Evolutionary conservation across 2,329 filamentous ascomycete species (phyloP).

Genomic region (Tolypocladium pustulatum): DNA sequence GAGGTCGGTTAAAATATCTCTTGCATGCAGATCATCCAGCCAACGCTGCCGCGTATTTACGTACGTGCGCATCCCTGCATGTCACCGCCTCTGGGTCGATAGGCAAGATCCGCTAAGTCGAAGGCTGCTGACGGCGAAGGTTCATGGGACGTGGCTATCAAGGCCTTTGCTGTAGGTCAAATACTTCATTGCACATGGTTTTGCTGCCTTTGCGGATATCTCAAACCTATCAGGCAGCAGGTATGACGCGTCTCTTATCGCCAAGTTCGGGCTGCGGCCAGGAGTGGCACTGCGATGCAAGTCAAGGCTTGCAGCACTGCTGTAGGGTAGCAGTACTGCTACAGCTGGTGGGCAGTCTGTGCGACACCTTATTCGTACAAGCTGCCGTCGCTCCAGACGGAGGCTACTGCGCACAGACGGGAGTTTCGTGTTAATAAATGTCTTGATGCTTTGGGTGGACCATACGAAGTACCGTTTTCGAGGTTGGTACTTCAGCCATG

Average conservation of each 20-base stretch:
- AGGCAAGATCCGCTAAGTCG: neutral
- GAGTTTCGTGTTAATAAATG: neutral
- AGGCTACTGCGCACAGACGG: neutral
- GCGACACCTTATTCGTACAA: neutral
- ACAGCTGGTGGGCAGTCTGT: neutral
- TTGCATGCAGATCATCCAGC: neutral
- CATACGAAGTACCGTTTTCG: neutral
- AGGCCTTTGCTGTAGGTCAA: neutral
- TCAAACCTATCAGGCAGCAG: neutral
- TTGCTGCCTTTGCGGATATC: neutral
- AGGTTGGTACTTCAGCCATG: neutral
- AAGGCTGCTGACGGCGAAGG: neutral
- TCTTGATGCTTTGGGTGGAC: neutral
- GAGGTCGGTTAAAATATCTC: neutral
- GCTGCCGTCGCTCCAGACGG: neutral
- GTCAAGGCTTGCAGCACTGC: neutral
- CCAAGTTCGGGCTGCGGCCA: neutral
- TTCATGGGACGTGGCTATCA: neutral
- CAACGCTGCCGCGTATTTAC: neutral
- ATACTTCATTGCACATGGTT: neutral
- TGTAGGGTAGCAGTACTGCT: neutral
- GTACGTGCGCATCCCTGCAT: neutral
- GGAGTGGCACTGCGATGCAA: neutral
- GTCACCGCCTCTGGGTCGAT: neutral
- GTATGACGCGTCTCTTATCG: neutral